Base-by-base conservation (phyloP, 1,284 basidiomycete genomes). In the Ustilago curta region DNA sequence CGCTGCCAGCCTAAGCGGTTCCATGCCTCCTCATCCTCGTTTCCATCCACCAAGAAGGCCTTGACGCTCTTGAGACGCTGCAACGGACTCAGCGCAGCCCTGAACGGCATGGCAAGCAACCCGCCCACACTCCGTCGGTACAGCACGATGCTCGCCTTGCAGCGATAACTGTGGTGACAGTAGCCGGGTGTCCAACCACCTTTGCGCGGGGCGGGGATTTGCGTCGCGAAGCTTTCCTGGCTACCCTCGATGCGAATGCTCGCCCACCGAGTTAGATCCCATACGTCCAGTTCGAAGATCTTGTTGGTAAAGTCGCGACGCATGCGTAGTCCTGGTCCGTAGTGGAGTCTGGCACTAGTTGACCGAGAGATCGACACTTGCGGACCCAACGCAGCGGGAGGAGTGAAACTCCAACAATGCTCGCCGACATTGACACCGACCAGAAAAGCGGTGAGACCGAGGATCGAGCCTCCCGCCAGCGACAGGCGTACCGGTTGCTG, bases 81-180 rank as follows among this genome's bases (percentile, higher is more conserved):
- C 6, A 37, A 4, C 3, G 63, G 63, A 25, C 42, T 19, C 51
- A 27, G 32, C 9, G 25, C 56, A 12, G 47, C 59, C 2, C 21
- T 47, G 4, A 65, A 6, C 8, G 52, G 43, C 12, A 48, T 11
- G 2, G 5, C 18, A 12, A 59, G 27, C 8, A 51, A 2, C 11
- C 14, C 19, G 0, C 7, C n/a, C 6, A 50, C 8, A 1, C 21
- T 25, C 14, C 73, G 35, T 18, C 65, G 12, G 14, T 54, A 59
- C 12, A 76, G 54, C 12, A 19, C 52, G 14, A 76, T 40, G 4
- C 4, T 31, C 2, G 68, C 68, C 3, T 16, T 44, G 40, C 60
- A 70, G 2, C 73, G 25, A 35, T 76, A 76, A 35, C 57, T 61
- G 21, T 76, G 73, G 48, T 76, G 73, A 43, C 73, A 76, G 31